These are phyloP conservation scores for Posidonia australis DNA, from an alignment of 106 monocot species.

Conservation along the genomic window DNA sequence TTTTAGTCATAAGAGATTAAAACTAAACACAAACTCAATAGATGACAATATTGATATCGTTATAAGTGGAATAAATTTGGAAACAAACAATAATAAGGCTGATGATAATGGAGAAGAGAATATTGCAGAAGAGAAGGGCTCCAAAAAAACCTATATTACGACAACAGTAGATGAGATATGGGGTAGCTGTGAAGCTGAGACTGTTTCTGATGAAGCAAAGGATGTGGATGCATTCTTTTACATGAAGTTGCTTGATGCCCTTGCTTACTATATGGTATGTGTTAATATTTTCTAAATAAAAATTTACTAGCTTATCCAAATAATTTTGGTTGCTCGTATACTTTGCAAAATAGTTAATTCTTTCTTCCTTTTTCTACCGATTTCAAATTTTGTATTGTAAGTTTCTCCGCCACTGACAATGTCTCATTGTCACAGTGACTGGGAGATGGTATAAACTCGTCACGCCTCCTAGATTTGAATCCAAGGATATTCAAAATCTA, in stretches of 20 bases:
- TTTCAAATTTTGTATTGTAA: no score
- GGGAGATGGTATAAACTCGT: no score
- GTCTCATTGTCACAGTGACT: no score
- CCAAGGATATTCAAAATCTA: no score
- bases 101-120: conserved; percentile 7
- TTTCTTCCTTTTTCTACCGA: no score
- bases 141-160: conserved; percentile 8
- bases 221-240: conserved; percentile 39
- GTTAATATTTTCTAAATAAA: background rate
- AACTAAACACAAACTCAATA: conserved; percentile 8
- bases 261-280: conserved; percentile 73
- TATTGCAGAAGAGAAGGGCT: conserved; percentile 19
- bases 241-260: conserved; percentile 61
- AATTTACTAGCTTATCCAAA: background rate
- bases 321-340: no score
- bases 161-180: conserved; percentile 45
- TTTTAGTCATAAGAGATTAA: conserved; percentile 35
- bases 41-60: conserved; percentile 52
- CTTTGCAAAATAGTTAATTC: no score
- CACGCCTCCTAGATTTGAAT: no score
- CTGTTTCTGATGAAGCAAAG: conserved; percentile 15
- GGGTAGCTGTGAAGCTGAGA: conserved; percentile 25
- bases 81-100: conserved; percentile 7
- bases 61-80: conserved; percentile 41
- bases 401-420: no score